Conservation (phyloP, 2,329 filamentous ascomycete genomes). For the Pestalotiopsis sp. region DNA sequence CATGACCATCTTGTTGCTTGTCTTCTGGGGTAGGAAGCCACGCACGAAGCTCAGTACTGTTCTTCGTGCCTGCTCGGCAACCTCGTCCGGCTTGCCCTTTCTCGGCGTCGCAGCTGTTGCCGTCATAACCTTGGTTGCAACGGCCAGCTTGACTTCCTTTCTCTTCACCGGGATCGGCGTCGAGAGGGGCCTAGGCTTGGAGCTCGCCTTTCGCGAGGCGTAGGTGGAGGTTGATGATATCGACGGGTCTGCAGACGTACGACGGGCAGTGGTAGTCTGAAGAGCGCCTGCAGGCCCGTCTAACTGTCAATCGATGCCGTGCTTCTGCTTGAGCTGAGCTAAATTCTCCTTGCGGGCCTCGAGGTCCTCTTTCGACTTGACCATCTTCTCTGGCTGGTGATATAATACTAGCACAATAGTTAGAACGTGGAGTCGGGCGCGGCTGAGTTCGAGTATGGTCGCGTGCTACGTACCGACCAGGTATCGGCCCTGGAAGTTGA, state of each 20-base stretch:
- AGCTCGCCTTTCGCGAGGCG: conserved; percentile 25
- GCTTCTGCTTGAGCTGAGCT: conserved; percentile 96
- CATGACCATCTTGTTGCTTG: conserved; percentile 32
- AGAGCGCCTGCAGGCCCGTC: conserved; percentile 65
- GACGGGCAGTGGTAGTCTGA: conserved; percentile 42
- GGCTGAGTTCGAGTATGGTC: neutral
- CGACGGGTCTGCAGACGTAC: conserved; percentile 65
- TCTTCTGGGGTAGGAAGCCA: conserved; percentile 30
- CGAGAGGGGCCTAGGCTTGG: conserved; percentile 16
- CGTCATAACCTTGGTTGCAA: conserved; percentile 1
- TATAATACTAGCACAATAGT: conserved; percentile 52
- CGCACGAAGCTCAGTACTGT: conserved; percentile 31
- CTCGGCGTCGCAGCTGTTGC: neutral
- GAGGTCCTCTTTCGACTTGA: conserved; percentile 89
- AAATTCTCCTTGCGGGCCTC: conserved; percentile 93
- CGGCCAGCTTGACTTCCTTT: conserved; percentile 25
- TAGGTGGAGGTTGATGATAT: conserved; percentile 42
- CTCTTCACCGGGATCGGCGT: conserved; percentile 25
- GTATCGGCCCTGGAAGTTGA: conserved; percentile 99
- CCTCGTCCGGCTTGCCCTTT: conserved; percentile 10
- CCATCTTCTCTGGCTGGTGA: conserved; percentile 67
- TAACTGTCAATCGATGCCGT: conserved; percentile 96
- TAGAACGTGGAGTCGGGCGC: neutral
- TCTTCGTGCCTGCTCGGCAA: conserved; percentile 30
- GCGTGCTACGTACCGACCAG: conserved; percentile 76